Base-by-base conservation (phyloP, 768 basidiomycete genomes). In the Mycena pura region DNA sequence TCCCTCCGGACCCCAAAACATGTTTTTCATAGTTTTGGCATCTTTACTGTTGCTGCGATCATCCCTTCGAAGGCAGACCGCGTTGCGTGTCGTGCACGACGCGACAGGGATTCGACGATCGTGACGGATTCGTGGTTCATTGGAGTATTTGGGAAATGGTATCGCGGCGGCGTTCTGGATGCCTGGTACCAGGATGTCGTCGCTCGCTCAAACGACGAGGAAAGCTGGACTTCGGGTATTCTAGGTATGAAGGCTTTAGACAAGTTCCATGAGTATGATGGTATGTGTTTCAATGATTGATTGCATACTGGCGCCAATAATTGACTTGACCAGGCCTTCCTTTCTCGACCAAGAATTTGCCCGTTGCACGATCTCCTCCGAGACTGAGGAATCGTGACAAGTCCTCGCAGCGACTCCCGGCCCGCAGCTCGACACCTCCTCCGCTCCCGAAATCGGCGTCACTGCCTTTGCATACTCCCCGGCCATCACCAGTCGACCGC, bases 81-180 rank as follows among this genome's bases (percentile, higher is more conserved):
- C 38, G 56, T 62, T 52, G 28, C 51, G 41, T 52, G 38, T 70
- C 77, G 55, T 67, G 71, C 34, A 71, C 72, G 76, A 51, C 70
- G 75, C 50, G 74, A 82, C 71, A 72, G 76, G 28, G 82, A 86
- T 67, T 75, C 72, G 57, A 79, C 82, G 64, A 80, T 86, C 65
- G 78, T 88, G 58, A 83, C 86, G 27, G 91, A 95, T 74, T 86
- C 90, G 32, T 94, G 93, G 91, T 96, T 92, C 74, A 80, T 96
- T 62, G 95, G 95, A 28, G 89, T 89, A 11, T 96, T 96, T 75
- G 95, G 95, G 1, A 86, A 84, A 63, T 96, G 95, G 95, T 96
- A 92, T 90, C 80, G 89, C 45, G 93, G 90, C 43, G 92, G 92
- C 38, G 76, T 85, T n/a, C 79, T 93, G 57, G 89, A 92, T 64